phyloP scores from a whole-genome alignment of 352 stramenopile genomes.

The Vaucheria bursata region DNA sequence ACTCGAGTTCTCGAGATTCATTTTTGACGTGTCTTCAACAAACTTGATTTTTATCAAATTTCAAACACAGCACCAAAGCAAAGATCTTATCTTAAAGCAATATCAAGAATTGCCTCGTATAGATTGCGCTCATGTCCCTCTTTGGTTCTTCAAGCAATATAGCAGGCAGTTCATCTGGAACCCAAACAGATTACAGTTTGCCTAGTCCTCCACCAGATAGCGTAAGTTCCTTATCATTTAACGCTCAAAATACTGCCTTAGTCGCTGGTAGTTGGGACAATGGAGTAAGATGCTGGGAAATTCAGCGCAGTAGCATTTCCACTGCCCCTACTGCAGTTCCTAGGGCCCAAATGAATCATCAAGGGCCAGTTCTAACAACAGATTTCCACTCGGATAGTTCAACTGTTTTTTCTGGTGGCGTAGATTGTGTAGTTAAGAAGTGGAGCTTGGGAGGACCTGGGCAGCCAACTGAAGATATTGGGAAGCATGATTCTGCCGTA shows the following conservation, averaged over 20 bases:
- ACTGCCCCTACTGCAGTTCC: conserved; percentile 4
- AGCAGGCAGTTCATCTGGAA: too few species aligned
- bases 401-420: conserved; percentile 26
- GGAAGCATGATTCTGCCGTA: conserved; percentile 25
- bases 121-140: too few species aligned
- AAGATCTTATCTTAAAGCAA: too few species aligned
- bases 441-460: conserved; percentile 27
- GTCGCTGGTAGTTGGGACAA: conserved; percentile 30
- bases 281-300: conserved; percentile 24
- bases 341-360: conserved; percentile 36
- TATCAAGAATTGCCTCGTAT: too few species aligned
- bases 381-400: conserved; percentile 17
- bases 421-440: conserved; percentile 32
- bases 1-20: too few species aligned
- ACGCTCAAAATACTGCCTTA: conserved; percentile 9
- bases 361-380: conserved; percentile 32
- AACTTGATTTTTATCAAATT: too few species aligned
- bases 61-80: too few species aligned
- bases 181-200: conserved; percentile 23
- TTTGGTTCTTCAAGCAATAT: too few species aligned
- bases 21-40: too few species aligned
- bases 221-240: conserved; percentile 20
- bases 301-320: conserved; percentile 15
- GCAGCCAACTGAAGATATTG: conserved; percentile 11
- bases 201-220: conserved; percentile 22